These are phyloP conservation scores for Phylloporus sp. DNA, from an alignment of 768 basidiomycete genomes.

Conservation along the genomic window DNA sequence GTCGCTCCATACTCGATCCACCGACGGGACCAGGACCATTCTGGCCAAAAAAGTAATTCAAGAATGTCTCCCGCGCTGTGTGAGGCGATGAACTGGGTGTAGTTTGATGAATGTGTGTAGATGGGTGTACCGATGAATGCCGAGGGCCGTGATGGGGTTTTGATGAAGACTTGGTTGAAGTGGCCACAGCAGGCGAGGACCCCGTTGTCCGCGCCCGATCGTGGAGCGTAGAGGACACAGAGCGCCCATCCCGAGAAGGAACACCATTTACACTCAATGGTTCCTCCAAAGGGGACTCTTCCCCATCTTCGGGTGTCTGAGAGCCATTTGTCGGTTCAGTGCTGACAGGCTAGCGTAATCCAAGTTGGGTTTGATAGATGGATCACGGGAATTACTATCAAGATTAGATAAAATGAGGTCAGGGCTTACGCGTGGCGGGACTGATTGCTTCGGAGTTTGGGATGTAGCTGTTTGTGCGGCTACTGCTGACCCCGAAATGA, in stretches of 20 bases:
- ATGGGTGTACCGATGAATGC: conserved; percentile 28
- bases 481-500: conserved; percentile 73
- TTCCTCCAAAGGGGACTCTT: conserved; percentile 60
- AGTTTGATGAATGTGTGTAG: conserved; percentile 25
- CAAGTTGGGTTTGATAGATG: conserved; percentile 6
- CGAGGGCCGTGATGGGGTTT: conserved; percentile 30
- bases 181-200: conserved; percentile 28
- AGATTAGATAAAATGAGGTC: conserved; percentile 6
- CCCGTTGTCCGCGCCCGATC: conserved; percentile 61
- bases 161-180: conserved; percentile 28
- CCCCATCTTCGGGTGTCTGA: conserved; percentile 54
- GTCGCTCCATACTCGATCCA: conserved; percentile 48
- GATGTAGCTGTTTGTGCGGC: conserved; percentile 48
- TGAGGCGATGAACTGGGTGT: conserved; percentile 41
- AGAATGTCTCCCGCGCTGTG: conserved; percentile 83
- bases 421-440: conserved; percentile 51
- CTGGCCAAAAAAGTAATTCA: conserved; percentile 97
- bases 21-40: conserved; percentile 74
- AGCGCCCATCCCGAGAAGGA: conserved; percentile 55
- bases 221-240: conserved; percentile 72
- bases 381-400: conserved; percentile 15
- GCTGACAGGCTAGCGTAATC: conserved; percentile 51
- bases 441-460: conserved; percentile 40
- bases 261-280: conserved; percentile 51
- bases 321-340: conserved; percentile 59